Evolutionary conservation across 176 grass and related monocot genomes (phyloP).

Genomic region (Hordeum marinum): DNA sequence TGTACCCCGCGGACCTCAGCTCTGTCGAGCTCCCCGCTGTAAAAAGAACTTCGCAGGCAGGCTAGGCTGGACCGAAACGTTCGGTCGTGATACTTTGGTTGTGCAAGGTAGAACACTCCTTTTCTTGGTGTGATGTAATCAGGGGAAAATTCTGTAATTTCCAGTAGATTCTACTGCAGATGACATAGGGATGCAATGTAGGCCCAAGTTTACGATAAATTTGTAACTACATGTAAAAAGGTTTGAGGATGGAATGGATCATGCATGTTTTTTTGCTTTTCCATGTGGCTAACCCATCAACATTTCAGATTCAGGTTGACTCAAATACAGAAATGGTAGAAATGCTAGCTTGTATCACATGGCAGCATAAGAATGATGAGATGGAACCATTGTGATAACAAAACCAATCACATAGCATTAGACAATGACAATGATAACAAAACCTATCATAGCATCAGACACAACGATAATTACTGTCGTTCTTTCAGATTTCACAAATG

Average conservation of each 20-base stretch:
- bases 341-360: background rate
- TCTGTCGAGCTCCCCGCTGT: constrained; percentile 62
- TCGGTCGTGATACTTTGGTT: background rate
- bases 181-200: background rate
- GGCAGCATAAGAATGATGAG: background rate
- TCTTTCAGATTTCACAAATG: background rate
- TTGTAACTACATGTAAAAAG: constrained; percentile 11
- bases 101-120: constrained; percentile 1
- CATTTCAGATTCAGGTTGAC: background rate
- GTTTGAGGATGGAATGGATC: background rate
- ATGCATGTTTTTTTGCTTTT: background rate
- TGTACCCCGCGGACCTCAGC: constrained; percentile 60
- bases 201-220: background rate
- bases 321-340: background rate
- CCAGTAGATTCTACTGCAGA: background rate
- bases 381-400: no score
- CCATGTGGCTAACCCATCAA: no score
- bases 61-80: constrained; percentile 28
- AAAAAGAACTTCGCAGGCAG: constrained; percentile 65
- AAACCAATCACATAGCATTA: background rate
- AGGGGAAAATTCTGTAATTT: background rate
- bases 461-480: background rate
- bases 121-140: background rate
- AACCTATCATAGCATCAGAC: background rate
- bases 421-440: background rate